These are phyloP conservation scores for Aspergillus carlsbadensis DNA, from an alignment of 495 filamentous ascomycete species.

Conservation along the genomic window DNA sequence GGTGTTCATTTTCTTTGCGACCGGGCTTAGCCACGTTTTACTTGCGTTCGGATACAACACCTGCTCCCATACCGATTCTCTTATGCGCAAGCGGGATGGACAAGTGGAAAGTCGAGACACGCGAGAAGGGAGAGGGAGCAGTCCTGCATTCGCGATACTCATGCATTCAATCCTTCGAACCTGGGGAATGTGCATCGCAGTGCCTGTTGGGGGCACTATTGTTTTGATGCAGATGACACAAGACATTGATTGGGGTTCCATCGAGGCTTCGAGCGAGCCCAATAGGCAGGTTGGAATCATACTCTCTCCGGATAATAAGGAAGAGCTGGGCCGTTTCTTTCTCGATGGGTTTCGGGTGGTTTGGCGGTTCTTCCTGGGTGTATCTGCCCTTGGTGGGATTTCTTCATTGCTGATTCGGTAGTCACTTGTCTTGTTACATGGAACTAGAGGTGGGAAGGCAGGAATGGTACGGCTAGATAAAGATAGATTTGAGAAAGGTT, in stretches of 20 bases:
- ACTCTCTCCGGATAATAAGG: constrained; percentile 41
- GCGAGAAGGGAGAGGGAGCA: constrained; percentile 7
- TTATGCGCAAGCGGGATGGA: constrained; percentile 11
- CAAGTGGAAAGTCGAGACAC: neutral
- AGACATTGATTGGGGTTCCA: constrained; percentile 10
- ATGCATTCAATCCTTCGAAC: constrained; percentile 61
- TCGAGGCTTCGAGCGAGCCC: neutral
- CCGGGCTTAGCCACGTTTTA: constrained; percentile 55
- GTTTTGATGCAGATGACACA: constrained; percentile 50
- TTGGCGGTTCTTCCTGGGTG: constrained; percentile 17
- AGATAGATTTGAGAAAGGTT: neutral
- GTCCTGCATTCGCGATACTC: constrained; percentile 18
- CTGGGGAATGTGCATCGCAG: constrained; percentile 62
- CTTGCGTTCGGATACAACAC: constrained; percentile 52
- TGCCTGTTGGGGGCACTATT: constrained; percentile 58
- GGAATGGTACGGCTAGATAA: too few relatives aligned
- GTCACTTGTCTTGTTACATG: neutral
- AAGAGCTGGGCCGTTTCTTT: constrained; percentile 17
- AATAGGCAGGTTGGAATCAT: constrained; percentile 32
- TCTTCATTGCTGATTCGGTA: constrained; percentile 12
- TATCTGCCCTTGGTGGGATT: constrained; percentile 13
- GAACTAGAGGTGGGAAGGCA: neutral
- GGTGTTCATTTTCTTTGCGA: constrained; percentile 52
- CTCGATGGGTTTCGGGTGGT: constrained; percentile 8
- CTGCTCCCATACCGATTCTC: constrained; percentile 36